Evolutionary conservation across 495 filamentous ascomycete genomes (phyloP), one percentile per base, ranked within the genome.

Genomic region (Aspergillus mulundensis): DNA sequence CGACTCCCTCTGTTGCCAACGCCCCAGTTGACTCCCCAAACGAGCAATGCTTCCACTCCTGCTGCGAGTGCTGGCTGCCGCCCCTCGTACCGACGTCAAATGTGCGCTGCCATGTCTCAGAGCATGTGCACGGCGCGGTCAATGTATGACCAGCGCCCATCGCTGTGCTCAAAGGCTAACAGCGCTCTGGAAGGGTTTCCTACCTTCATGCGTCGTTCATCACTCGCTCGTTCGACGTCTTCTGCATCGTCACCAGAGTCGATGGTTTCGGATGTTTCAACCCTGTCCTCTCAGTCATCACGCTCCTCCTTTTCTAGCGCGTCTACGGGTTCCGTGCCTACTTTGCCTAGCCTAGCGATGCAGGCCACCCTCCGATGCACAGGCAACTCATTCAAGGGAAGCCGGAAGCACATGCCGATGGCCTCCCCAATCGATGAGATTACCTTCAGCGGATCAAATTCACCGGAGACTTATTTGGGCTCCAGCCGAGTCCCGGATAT

Each of bases 221-320:
- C 90, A 38, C 74, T 89, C 57, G 87, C 89, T 65, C 87, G 84
- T 63, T 86, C 88, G 7, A 78, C 84, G 57, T 94, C 90, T 3
- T 85, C 84, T 25, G 79, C 83, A 39, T 95, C 90, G 49, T 95
- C 90, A 34, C 91, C 91, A 41, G 91, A 95, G 61, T 95, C 90
- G 54, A 92, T 94, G 89, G 75, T 95, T 21, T 94, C 89, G 45
- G 91, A 95, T 70, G 84, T 78, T 45, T 92, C 88, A 38, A 76
- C 79, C 59, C 21, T 76, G 47, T 77, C 78, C 54, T 78, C 70
- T 57, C 83, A 81, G 57, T 81, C 85, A 54, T 90, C 87, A 60
- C 80, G 86, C 54, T 88, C 85, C 36, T 90, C 87, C 1, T 88
- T 86, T 16, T 88, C 84, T 59, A 84, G 76, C 66, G 84, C 87